Conservation (phyloP, 1,284 basidiomycete species). For the Papiliotrema fonsecae region DNA sequence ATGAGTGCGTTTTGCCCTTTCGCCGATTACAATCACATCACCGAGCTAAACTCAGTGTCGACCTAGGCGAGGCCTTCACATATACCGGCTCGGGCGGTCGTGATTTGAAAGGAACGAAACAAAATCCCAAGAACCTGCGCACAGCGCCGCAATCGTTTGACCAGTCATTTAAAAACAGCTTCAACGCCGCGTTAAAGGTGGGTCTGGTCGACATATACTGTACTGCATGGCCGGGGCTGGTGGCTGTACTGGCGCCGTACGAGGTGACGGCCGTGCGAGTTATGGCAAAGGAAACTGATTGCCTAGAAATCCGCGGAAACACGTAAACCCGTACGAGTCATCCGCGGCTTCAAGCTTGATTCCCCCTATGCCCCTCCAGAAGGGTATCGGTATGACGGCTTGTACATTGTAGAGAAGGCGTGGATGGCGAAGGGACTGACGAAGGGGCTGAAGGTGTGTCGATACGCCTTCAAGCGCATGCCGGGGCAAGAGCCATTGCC, state of each 20-base stretch:
- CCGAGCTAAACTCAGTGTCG: constrained; percentile 20
- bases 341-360: constrained; percentile 49
- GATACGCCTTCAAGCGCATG: constrained; percentile 36
- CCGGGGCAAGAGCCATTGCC: constrained; percentile 28
- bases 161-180: constrained; percentile 42
- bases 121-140: constrained; percentile 46
- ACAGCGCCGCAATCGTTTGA: constrained; percentile 48
- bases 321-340: constrained; percentile 46
- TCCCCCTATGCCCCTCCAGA: constrained; percentile 30
- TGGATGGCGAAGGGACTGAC: constrained; percentile 41
- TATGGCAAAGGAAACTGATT: no score
- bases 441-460: constrained; percentile 32
- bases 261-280: no score
- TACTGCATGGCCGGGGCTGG: no score
- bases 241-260: no score
- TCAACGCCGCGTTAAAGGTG: constrained; percentile 44
- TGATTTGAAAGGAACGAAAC: constrained; percentile 42
- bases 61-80: constrained; percentile 39
- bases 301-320: constrained; percentile 42
- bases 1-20: constrained; percentile 24
- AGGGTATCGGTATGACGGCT: constrained; percentile 49
- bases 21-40: not conserved
- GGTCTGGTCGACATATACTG: no score
- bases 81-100: constrained; percentile 39
- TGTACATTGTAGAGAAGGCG: constrained; percentile 44